Percentiles rank a stretch among this genome's conserved stretches.
These are phyloP conservation scores for Alloteropsis semialata DNA, from an alignment of 176 grass and related monocot species.

Conservation along the genomic window DNA sequence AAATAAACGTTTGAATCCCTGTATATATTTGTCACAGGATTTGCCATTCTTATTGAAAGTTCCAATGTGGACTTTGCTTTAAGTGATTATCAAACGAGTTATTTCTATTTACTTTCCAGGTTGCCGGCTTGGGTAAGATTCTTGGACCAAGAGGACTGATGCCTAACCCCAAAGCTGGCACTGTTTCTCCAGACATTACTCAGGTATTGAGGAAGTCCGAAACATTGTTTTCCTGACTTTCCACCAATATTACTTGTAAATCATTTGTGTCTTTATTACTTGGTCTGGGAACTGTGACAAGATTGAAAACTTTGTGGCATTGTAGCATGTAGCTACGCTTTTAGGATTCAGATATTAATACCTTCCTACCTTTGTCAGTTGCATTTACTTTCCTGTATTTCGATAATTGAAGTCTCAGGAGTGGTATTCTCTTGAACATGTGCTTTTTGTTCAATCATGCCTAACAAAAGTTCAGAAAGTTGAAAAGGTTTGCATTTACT, in stretches of 20 bases:
- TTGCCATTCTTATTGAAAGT: background rate
- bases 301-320: background rate
- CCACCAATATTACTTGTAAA: conserved; percentile 13
- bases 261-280: conserved; percentile 21
- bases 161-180: conserved; percentile 99
- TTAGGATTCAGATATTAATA: background rate
- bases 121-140: conserved; percentile 88
- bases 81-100: conserved; percentile 17
- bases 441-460: background rate
- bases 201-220: conserved; percentile 53
- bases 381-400: background rate
- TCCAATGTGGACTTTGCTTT: background rate
- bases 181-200: conserved; percentile 87
- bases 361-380: background rate
- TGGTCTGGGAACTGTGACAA: background rate
- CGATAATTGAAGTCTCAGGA: background rate
- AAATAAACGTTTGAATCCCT: background rate
- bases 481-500: background rate
- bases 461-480: background rate
- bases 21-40: background rate
- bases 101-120: conserved; percentile 50
- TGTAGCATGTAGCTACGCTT: conserved; percentile 11
- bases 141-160: conserved; percentile 99
- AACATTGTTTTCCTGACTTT: background rate
- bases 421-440: background rate